Base-by-base conservation (phyloP, 2,329 filamentous ascomycete genomes). In the Plectosphaerella plurivora region DNA sequence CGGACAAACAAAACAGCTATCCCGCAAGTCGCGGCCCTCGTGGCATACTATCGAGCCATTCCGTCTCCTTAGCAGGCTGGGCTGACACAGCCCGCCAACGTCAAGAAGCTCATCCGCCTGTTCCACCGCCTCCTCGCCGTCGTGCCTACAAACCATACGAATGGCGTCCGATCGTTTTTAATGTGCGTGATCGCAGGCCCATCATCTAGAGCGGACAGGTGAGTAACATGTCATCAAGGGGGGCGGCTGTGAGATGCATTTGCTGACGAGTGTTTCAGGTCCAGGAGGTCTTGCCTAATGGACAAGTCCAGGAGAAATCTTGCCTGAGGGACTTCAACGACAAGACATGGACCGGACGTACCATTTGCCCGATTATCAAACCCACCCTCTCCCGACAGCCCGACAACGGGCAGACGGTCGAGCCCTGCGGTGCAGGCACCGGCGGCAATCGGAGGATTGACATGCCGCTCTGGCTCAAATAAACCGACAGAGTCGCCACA, bases 41-140 rank as follows among this genome's bases (percentile, higher is more conserved):
- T 37, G 25, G 49, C 49, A 12, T 50, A 50, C 39, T 50, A 44
- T 36, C 49, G 36, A 24, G 10, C 14, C 49, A 36, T 50, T 14
- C 1, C 9, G 12, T 28, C 24, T 5, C 36, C 36, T 7, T 50
- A 39, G 49, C 36, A 24, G 16, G 25, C 16, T 12, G 39, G 36
- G 39, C 39, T 50, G 7, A 36, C 16, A 12, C 18, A 37, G 12
- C 41, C 49, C 3, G 14, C 39, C 18, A 45, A 50, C 25, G 49
- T 50, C 3, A 50, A 42, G 39, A 50, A 36, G 25, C 49, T 50
- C 15, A 39, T 50, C 20, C 16, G 22, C 8, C 28, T 44, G 11
- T 33, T 50, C 36, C 49, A 50, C 12, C 49, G 49, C 22, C 36
- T 5, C 36, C n/a, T 39, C 16, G 47, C 35, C 18, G 47, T 55